phyloP scores from a whole-genome alignment of 163 green algal genomes.

The Prototheca wickerhamii region DNA sequence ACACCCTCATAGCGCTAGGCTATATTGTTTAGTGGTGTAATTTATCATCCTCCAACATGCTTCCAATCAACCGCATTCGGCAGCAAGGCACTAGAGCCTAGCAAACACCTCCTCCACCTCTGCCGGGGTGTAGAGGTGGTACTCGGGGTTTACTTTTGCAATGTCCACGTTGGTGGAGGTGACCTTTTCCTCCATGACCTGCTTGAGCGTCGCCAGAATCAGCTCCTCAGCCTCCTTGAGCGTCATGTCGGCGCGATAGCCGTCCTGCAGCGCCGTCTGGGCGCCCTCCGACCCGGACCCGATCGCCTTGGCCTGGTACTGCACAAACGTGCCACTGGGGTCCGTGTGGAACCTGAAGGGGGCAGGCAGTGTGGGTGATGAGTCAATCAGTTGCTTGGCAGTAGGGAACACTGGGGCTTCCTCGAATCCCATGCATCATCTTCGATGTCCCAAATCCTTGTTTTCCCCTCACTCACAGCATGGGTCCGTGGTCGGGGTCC shows the following conservation, averaged over 20 bases:
- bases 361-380: no score
- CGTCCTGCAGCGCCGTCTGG: constrained; percentile 69
- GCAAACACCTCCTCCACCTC: constrained; percentile 89
- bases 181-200: constrained; percentile 99
- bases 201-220: constrained; percentile 90
- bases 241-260: constrained; percentile 81
- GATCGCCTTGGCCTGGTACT: constrained; percentile 94
- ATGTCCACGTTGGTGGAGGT: constrained; percentile 96
- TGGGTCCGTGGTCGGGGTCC: constrained; percentile 72
- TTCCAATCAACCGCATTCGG: no score
- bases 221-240: constrained; percentile 91
- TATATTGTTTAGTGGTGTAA: background rate
- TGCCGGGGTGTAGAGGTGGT: constrained; percentile 77
- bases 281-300: constrained; percentile 83
- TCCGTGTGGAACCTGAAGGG: constrained; percentile 85
- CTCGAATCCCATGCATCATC: no score
- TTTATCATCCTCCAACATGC: no score
- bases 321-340: constrained; percentile 87
- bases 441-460: no score
- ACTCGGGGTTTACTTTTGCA: constrained; percentile 73
- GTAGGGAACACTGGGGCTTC: no score
- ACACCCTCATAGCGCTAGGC: background rate
- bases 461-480: constrained; percentile 79
- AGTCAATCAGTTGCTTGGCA: no score
- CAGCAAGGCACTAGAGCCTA: constrained; percentile 31